A percentile compares a stretch with the other conserved stretches of the same genome.
phyloP scores from a whole-genome alignment of 108 stramenopile species.

The Nitzschia sp. region DNA sequence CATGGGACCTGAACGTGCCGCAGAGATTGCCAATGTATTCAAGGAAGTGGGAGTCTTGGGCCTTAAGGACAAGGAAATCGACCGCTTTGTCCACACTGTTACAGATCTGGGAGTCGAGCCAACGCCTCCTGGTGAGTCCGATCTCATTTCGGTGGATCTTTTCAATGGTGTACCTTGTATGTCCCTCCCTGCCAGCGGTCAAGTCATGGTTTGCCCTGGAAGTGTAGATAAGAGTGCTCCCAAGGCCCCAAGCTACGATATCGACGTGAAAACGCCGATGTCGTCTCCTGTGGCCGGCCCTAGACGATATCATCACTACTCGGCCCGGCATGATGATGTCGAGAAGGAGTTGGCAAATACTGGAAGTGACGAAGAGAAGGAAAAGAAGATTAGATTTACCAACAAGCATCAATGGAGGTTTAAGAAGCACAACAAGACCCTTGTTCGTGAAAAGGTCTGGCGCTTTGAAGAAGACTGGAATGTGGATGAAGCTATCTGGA shows the following conservation, averaged over 20 bases:
- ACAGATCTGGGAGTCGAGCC: slow-evolving; percentile 5
- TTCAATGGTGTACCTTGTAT: not conserved
- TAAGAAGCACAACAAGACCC: slow-evolving; percentile 26
- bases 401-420: slow-evolving; percentile 18
- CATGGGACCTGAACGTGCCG: slow-evolving; percentile 3
- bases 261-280: not conserved
- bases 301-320: slow-evolving; percentile 4
- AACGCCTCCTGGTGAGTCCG: not conserved
- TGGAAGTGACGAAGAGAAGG: not conserved
- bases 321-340: not conserved
- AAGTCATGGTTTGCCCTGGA: not conserved
- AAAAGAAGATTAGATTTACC: slow-evolving; percentile 16
- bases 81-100: not conserved
- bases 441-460: slow-evolving; percentile 16
- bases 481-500: slow-evolving; percentile 25
- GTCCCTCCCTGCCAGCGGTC: not conserved
- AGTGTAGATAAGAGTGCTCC: not conserved
- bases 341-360: not conserved
- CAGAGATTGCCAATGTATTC: slow-evolving; percentile 3
- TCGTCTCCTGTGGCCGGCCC: not conserved
- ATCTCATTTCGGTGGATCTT: slow-evolving; percentile 6
- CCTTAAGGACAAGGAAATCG: slow-evolving; percentile 15
- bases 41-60: not conserved
- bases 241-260: not conserved
- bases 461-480: slow-evolving; percentile 13